phyloP scores from a whole-genome alignment of 306 rosid genomes.

The Cyamopsis tetragonoloba region DNA sequence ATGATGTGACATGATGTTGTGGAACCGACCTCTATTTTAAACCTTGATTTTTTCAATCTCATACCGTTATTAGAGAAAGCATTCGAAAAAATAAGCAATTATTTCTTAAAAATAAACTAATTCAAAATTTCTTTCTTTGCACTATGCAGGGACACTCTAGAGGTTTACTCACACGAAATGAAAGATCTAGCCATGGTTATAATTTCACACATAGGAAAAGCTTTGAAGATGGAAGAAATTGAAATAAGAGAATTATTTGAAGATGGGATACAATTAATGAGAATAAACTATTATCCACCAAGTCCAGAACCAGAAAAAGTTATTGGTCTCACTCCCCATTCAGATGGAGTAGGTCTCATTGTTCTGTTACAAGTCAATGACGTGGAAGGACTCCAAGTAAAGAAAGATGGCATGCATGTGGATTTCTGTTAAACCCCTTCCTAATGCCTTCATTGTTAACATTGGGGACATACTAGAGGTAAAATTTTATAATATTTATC shows the following conservation, averaged over 20 bases:
- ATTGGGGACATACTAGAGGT: conserved; percentile 41
- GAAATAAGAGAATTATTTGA: conserved; percentile 36
- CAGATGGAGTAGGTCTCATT: conserved; percentile 35
- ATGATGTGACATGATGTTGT: no score
- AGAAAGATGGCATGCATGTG: conserved; percentile 27
- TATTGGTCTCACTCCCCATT: conserved; percentile 37
- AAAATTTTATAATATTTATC: not conserved
- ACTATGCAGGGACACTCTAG: conserved; percentile 42
- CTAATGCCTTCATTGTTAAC: conserved; percentile 38
- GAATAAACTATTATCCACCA: conserved; percentile 52
- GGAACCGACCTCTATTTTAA: no score
- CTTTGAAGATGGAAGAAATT: not conserved
- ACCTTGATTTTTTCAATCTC: no score
- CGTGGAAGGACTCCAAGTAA: conserved; percentile 38
- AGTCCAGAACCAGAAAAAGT: conserved; percentile 41
- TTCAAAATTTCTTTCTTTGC: no score
- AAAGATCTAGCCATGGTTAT: conserved; percentile 11
- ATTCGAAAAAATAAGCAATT: no score
- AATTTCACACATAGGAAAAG: conserved; percentile 13
- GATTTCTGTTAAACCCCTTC: conserved; percentile 35
- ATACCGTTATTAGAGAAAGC: no score
- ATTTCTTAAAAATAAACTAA: no score
- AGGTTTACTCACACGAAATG: conserved; percentile 18
- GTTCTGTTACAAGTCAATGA: conserved; percentile 36
- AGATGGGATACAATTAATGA: conserved; percentile 27